phyloP scores from a whole-genome alignment of 2,329 filamentous ascomycete species.

The Xenosphaeropsis pyriputrescens region DNA sequence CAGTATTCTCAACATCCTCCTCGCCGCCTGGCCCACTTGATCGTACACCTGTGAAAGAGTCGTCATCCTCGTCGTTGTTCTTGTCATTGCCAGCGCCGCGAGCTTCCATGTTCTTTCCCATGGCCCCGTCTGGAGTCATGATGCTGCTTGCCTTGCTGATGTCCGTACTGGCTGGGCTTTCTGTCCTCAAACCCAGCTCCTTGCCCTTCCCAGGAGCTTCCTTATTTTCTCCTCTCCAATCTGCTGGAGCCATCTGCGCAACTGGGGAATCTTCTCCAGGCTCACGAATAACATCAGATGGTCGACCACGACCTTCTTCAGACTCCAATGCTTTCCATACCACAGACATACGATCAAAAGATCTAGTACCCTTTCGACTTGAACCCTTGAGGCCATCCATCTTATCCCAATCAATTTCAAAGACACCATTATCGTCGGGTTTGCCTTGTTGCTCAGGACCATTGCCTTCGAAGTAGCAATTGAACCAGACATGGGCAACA shows the following conservation, averaged over 20 bases:
- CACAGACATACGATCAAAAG: conserved; percentile 70
- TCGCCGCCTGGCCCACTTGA: conserved; percentile 12
- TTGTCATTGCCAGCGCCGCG: background rate
- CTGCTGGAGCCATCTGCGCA: conserved; percentile 40
- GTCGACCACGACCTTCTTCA: conserved; percentile 7
- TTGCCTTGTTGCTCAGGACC: conserved; percentile 54
- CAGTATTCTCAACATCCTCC: conserved; percentile 10
- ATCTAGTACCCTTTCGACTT: conserved; percentile 63
- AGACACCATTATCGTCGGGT: conserved; percentile 54
- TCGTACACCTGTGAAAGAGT: conserved; percentile 2
- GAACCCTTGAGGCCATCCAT: conserved; percentile 96
- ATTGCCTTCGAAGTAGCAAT: conserved; percentile 77
- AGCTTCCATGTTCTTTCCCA: too few relatives aligned
- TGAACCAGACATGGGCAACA: conserved; percentile 95
- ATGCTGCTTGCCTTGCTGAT: conserved; percentile 64
- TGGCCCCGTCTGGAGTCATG: conserved; percentile 19
- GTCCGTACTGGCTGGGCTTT: conserved; percentile 48
- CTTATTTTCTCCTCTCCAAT: conserved; percentile 54
- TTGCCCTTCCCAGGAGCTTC: conserved; percentile 36
- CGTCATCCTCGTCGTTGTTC: conserved; percentile 1
- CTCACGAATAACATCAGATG: conserved; percentile 39
- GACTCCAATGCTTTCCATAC: conserved; percentile 52
- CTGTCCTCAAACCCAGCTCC: conserved; percentile 52
- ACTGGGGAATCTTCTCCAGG: conserved; percentile 54
- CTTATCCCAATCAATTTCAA: conserved; percentile 56